Percentiles rank a stretch among this genome's conserved stretches.
These are phyloP conservation scores for Hypoxylon crocopeplum DNA, from an alignment of 495 filamentous ascomycete genomes.

Conservation along the genomic window DNA sequence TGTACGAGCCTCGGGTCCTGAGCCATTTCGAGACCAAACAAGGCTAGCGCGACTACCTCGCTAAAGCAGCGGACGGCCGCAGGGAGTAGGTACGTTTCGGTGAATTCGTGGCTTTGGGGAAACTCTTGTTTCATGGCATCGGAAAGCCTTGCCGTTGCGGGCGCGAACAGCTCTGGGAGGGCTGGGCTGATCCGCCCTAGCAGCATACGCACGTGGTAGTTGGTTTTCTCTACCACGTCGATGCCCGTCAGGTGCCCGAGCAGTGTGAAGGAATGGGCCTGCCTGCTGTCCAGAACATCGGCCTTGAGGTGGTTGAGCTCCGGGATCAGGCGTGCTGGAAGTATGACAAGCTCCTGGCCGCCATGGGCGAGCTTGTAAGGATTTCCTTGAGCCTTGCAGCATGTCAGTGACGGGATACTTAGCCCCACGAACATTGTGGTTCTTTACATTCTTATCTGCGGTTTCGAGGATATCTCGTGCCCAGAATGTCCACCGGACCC, in stretches of 20 bases:
- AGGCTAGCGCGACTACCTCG: no score
- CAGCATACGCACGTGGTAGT: background rate
- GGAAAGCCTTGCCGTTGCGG: background rate
- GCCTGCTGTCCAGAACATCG: background rate
- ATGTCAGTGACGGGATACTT: no score
- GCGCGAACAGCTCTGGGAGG: background rate
- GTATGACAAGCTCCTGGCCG: background rate
- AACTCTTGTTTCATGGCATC: constrained; percentile 1
- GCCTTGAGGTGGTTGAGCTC: background rate
- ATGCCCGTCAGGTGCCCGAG: constrained; percentile 1
- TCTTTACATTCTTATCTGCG: no score
- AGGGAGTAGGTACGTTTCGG: background rate
- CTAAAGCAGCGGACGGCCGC: no score
- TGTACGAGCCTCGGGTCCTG: no score
- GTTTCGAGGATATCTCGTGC: background rate
- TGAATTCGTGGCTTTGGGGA: background rate
- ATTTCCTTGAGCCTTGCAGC: background rate
- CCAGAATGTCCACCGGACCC: background rate
- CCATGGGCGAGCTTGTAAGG: background rate
- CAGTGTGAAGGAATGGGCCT: background rate
- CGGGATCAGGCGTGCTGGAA: background rate
- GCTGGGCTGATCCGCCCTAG: constrained; percentile 12
- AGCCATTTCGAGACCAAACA: no score
- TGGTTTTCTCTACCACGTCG: background rate
- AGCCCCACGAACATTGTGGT: no score